Conservation (phyloP, 192 early-diverging fungal genomes). For the Rhizoclosmatium globosum region DNA sequence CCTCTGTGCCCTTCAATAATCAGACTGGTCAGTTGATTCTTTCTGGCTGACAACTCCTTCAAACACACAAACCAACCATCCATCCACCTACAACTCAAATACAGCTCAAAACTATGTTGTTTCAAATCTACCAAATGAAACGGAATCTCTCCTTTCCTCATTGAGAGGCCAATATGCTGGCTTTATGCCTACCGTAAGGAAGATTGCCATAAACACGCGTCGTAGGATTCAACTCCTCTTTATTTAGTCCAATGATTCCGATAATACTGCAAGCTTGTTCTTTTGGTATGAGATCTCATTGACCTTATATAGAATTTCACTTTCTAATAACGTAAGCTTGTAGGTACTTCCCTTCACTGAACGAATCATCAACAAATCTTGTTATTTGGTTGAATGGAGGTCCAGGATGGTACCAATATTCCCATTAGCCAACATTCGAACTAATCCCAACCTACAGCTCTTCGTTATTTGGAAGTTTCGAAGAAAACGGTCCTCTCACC, state of each 20-base stretch:
- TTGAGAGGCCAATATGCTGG: conserved; percentile 21
- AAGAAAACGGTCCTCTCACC: conserved; percentile 40
- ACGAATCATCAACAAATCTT: conserved; percentile 9
- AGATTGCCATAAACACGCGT: too few species aligned
- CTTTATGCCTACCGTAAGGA: conserved; percentile 9
- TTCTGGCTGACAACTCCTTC: too few species aligned
- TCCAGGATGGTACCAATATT: conserved; percentile 23
- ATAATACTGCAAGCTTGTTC: neutral
- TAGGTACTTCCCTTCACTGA: conserved; percentile 25
- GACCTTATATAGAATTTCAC: too few species aligned
- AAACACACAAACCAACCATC: too few species aligned
- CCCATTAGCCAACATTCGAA: neutral
- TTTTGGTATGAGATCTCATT: neutral
- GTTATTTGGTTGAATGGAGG: conserved; percentile 48
- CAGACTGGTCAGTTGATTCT: neutral
- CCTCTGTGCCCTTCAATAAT: neutral
- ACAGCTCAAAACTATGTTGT: conserved; percentile 16
- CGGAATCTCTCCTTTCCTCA: neutral
- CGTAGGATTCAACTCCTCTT: too few species aligned
- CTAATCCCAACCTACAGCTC: conserved; percentile 9
- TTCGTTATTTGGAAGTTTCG: conserved; percentile 43
- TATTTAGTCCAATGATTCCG: too few species aligned
- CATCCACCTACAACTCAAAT: too few species aligned
- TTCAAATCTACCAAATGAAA: conserved; percentile 1
- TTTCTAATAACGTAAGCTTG: too few species aligned